Evolutionary conservation across 2,329 filamentous ascomycete genomes (phyloP), one percentile per base, ranked within the genome.

Genomic region (Phyllachora maydis): DNA sequence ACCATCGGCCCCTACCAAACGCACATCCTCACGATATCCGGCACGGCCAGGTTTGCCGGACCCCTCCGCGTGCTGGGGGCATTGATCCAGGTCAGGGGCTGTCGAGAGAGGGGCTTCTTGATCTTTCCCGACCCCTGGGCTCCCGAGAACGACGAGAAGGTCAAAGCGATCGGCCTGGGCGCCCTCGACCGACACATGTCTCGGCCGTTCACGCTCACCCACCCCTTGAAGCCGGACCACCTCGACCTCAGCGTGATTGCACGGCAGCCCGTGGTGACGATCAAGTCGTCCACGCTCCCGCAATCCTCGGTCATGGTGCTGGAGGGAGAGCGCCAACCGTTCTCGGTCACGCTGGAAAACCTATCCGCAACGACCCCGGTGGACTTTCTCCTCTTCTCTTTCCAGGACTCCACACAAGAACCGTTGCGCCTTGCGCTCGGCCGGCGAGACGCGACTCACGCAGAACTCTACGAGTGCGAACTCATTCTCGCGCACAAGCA

Each of bases 301-400:
- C 83, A 93, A 38, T 78, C 76, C 12, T 77, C 81, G 7, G 54
- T 92, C 17, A 93, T 92, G 82, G 62, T 98, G 8, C 56, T 98
- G 5, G 85, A 95, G 49, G 88, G 88, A 20, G 85, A 98, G 46
- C 65, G 63, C 12, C 72, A 70, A 35, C 54, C 56, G 1, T 90
- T 95, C 39, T 72, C 65, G 0, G 60, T 93, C 10, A 83, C 75
- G 0, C 51, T 95, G 9, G 65, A 75, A 33, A 98, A 98, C 33
- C 54, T 67, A 6, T 88, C 81, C 1, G 34, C 41, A 5, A 52
- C 57, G 1, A 82, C 74, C 2, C 57, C 78, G 2, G 78, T 79
- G 2, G 79, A 92, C 39, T 72, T 95, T 26, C 52, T 93, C 17
- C 59, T 88, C 14, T 81, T 93, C 29, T 83, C 79, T 0, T 91